These are phyloP conservation scores for Mycena sanguinolenta DNA, from an alignment of 768 basidiomycete genomes.

Conservation along the genomic window DNA sequence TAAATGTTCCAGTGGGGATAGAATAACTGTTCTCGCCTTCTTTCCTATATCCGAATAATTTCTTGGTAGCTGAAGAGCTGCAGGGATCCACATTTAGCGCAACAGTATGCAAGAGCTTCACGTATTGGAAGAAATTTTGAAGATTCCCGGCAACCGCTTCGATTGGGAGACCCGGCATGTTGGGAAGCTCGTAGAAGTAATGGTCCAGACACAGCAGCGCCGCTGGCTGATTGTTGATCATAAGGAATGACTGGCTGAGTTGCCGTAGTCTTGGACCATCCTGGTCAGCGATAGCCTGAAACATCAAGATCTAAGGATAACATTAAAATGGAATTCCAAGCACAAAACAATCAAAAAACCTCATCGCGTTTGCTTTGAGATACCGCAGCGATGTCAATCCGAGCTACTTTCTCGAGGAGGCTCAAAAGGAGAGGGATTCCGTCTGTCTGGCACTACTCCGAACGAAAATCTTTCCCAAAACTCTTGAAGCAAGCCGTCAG, in stretches of 20 bases:
- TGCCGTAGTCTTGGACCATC: constrained; percentile 44
- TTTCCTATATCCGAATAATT: constrained; percentile 24
- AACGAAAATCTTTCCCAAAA: constrained; percentile 64
- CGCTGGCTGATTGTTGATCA: constrained; percentile 43
- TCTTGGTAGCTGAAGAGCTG: constrained; percentile 11
- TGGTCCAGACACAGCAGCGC: constrained; percentile 61
- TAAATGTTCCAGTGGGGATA: constrained; percentile 35
- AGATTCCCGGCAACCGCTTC: constrained; percentile 46
- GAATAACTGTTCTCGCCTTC: constrained; percentile 12
- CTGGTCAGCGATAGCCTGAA: constrained; percentile 45
- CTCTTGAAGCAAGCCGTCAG: constrained; percentile 54
- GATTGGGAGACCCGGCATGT: constrained; percentile 40
- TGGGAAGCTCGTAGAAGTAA: constrained; percentile 47
- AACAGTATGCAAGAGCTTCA: constrained; percentile 29
- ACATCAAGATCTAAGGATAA: constrained; percentile 43
- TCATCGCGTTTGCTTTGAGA: constrained; percentile 25
- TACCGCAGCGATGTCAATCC: constrained; percentile 30
- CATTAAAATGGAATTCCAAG: background rate
- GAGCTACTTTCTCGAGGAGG: constrained; percentile 44
- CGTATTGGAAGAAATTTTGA: constrained; percentile 51
- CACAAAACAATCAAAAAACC: constrained; percentile 22
- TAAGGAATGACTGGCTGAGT: constrained; percentile 46
- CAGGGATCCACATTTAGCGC: constrained; percentile 28
- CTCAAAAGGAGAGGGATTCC: constrained; percentile 24
- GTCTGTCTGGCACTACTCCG: constrained; percentile 41